phyloP scores from a whole-genome alignment of 176 grass and related monocot species.

The Musa itinerans region DNA sequence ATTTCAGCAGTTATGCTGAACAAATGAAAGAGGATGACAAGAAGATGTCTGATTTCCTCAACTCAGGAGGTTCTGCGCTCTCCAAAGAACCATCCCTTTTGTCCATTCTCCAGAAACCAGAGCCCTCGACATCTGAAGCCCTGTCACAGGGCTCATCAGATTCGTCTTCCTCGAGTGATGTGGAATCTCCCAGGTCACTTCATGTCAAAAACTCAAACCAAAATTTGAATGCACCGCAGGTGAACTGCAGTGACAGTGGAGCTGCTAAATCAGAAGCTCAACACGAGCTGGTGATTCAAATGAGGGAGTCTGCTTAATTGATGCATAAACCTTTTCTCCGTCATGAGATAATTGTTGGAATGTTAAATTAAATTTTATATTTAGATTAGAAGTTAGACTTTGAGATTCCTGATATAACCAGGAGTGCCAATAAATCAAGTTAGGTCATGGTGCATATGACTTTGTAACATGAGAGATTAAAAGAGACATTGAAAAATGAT shows the following conservation, averaged over 20 bases:
- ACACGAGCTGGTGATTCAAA: background rate
- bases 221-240: no score
- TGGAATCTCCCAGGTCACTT: slow-evolving; percentile 23
- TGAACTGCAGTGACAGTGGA: background rate
- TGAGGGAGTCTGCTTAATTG: background rate
- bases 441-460: no score
- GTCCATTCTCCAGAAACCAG: slow-evolving; percentile 15
- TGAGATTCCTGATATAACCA: no score
- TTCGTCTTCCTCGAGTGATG: slow-evolving; percentile 50
- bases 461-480: no score
- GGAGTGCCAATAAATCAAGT: no score
- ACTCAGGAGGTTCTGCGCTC: slow-evolving; percentile 5
- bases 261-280: background rate
- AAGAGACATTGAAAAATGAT: no score
- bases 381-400: no score
- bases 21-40: slow-evolving; percentile 55
- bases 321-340: background rate
- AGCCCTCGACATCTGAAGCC: slow-evolving; percentile 8
- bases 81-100: slow-evolving; percentile 5
- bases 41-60: slow-evolving; percentile 34
- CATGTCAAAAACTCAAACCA: background rate
- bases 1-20: slow-evolving; percentile 48
- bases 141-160: slow-evolving; percentile 42
- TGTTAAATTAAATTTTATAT: no score
- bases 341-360: no score